Conservation (phyloP, 1,139 yeast species). For the Sugiyamaella xylanicola region DNA sequence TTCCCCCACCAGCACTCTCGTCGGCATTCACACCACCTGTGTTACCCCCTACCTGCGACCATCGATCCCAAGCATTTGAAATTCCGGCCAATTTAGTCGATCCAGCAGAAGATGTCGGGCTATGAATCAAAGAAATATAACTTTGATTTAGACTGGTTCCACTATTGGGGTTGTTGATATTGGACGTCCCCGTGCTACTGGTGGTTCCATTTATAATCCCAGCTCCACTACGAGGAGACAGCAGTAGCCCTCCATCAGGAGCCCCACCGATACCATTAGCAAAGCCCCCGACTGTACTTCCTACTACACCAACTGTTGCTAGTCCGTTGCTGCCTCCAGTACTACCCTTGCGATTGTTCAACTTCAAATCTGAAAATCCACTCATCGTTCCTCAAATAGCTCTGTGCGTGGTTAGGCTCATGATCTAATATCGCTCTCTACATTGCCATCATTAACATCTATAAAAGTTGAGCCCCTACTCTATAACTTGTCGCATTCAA, state of each 20-base stretch:
- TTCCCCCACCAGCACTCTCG: neutral
- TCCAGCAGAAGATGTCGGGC: constrained; percentile 9
- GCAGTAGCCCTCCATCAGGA: neutral
- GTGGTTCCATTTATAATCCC: neutral
- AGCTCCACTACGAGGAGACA: neutral
- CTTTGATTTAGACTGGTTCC: constrained; percentile 1
- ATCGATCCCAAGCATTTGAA: constrained; percentile 11
- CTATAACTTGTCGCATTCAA: neutral
- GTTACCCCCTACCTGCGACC: constrained; percentile 6
- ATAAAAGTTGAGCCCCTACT: too few relatives aligned
- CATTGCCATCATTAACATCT: neutral
- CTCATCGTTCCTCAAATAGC: neutral
- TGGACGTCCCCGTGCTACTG: neutral
- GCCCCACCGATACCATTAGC: neutral
- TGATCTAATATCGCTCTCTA: neutral
- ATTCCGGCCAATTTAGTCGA: constrained; percentile 5
- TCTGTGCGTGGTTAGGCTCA: neutral
- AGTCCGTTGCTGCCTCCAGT: neutral
- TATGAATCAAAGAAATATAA: constrained; percentile 3
- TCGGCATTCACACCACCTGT: too few relatives aligned
- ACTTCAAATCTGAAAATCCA: neutral
- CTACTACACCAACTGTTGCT: neutral
- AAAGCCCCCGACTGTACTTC: neutral
- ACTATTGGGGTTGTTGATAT: neutral
- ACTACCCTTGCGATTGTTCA: neutral